Evolutionary conservation across 805 yeast genomes (phyloP), one percentile per base, ranked within the genome.

Genomic region (Ogataea nonfermentans): DNA sequence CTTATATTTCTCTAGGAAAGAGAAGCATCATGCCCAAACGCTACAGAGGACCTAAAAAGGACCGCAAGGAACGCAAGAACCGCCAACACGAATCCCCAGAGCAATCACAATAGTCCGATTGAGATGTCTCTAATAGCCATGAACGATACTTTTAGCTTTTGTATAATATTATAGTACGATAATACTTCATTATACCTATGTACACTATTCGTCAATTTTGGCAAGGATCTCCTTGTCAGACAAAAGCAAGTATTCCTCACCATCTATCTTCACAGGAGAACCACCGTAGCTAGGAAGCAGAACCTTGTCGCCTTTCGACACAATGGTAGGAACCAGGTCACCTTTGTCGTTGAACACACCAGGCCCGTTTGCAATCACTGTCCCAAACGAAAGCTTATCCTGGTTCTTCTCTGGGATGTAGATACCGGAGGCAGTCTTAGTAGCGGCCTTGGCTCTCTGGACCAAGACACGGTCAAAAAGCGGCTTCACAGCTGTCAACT

Each of bases 201-300:
- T 12, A 6, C 17, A 13, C 59, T 68, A 74, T 54, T 83, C 80
- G 61, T 81, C 80, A 60, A 93, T 79, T 74, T 88, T 91, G 61
- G 98, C 98, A 59, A 93, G 77, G 64, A 91, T 87, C 71, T 91
- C 99, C 60, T 84, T 73, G 70, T 93, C 97, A 63, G 95, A 83
- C 78, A 84, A 89, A 59, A 90, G 37, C 5, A 63, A 35, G 44
- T 50, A 62, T 37, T 63, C 67, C 36, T 90, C 95, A 24, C 52
- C 57, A 54, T 86, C 90, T 55, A 93, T 76, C 71, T 85, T 89
- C 66, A 93, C 77, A 46, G 88, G 70, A 51, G 89, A 80, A 40
- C 99, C 99, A 46, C 99, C 99, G 54, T 83, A 91, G 46, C 83
- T 79, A 50, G 98, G 98, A 61, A 93, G 85, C 71, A 93, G 73